Evolutionary conservation across 345 rosid species (phyloP).

Genomic region (Syzygium oleosum): DNA sequence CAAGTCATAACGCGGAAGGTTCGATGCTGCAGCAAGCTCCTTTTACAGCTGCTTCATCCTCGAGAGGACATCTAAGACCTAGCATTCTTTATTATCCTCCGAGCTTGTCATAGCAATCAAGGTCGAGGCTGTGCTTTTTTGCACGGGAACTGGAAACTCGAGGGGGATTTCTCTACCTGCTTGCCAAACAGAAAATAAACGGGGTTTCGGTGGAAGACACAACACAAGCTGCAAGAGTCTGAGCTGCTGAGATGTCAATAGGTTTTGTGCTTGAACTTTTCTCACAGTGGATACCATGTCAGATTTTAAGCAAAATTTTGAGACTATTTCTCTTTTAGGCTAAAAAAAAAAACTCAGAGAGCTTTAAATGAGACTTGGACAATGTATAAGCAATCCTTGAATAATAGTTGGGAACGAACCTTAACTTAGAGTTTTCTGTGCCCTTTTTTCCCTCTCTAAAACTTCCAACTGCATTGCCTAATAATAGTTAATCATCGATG

Average conservation of each 20-base stretch:
- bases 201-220: neutral
- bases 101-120: slow-evolving; percentile 21
- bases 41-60: slow-evolving; percentile 18
- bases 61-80: slow-evolving; percentile 24
- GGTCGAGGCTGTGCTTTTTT: neutral
- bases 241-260: neutral
- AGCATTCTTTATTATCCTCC: slow-evolving; percentile 30
- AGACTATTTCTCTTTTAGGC: neutral
- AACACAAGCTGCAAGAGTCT: neutral
- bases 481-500: neutral
- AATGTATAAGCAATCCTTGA: slow-evolving; percentile 2
- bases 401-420: neutral
- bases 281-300: neutral
- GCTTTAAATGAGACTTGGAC: neutral
- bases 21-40: slow-evolving; percentile 23
- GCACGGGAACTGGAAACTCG: neutral
- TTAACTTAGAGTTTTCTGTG: neutral
- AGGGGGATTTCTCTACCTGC: neutral
- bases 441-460: neutral
- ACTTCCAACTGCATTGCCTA: neutral
- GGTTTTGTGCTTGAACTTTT: neutral
- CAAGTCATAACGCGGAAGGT: slow-evolving; percentile 33
- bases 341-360: neutral
- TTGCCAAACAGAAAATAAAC: neutral
- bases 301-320: slow-evolving; percentile 1